phyloP scores from a whole-genome alignment of 768 basidiomycete genomes.

The Glaciozyma antarctica region DNA sequence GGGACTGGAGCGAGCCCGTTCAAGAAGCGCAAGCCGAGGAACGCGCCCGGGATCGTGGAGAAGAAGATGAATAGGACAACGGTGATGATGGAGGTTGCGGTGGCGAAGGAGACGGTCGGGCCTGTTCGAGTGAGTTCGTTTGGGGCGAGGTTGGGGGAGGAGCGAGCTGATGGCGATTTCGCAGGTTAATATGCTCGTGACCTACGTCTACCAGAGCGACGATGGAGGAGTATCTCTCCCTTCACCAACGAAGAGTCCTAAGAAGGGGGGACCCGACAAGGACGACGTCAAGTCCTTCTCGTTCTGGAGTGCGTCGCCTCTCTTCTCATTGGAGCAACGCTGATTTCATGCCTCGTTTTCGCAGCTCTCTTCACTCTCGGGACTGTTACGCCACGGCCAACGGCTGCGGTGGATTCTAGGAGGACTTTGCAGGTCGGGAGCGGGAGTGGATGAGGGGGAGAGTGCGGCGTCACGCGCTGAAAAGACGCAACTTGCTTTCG shows the following conservation, averaged over 20 bases:
- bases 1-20: constrained; percentile 46
- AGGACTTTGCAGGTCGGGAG: constrained; percentile 17
- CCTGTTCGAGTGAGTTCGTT: constrained; percentile 57
- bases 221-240: constrained; percentile 43
- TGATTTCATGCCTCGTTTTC: too few species aligned
- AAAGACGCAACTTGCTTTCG: neutral
- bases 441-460: neutral
- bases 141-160: too few species aligned
- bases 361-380: constrained; percentile 39
- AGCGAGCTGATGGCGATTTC: neutral
- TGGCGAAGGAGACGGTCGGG: constrained; percentile 68
- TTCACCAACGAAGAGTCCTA: constrained; percentile 36
- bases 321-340: too few species aligned
- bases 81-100: constrained; percentile 77
- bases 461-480: too few species aligned
- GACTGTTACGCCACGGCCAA: constrained; percentile 15
- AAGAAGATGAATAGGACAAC: constrained; percentile 79
- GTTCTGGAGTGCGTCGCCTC: constrained; percentile 59
- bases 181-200: constrained; percentile 88
- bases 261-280: constrained; percentile 9
- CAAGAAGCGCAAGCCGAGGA: constrained; percentile 33
- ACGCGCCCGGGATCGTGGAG: constrained; percentile 63
- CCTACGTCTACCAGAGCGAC: constrained; percentile 88
- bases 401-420: constrained; percentile 3
- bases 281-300: constrained; percentile 47